A percentile compares a stretch with the other conserved stretches of the same genome.
phyloP scores from a whole-genome alignment of 192 early-diverging fungal species.

The Backusella psychrophila region DNA sequence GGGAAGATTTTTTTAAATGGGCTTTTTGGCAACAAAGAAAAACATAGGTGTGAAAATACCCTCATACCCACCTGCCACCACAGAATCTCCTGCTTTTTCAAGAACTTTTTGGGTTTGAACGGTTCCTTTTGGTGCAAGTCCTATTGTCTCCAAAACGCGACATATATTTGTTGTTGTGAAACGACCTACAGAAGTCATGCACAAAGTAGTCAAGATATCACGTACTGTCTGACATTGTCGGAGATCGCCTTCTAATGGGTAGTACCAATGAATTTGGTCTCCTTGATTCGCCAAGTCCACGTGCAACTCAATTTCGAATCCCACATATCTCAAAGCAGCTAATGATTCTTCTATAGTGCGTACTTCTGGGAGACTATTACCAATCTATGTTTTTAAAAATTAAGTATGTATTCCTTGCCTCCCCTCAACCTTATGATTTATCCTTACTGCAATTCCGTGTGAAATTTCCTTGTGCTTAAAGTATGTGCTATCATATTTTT shows the following conservation, averaged over 20 bases:
- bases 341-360: constrained; percentile 70
- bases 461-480: constrained; percentile 71
- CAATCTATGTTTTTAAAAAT: constrained; percentile 34
- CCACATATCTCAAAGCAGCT: constrained; percentile 76
- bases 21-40: constrained; percentile 75
- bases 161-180: constrained; percentile 78
- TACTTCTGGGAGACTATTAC: constrained; percentile 87
- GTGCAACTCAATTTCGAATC: constrained; percentile 77
- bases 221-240: constrained; percentile 46
- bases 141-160: constrained; percentile 73
- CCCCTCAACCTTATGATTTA: neutral
- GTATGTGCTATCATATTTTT: constrained; percentile 78
- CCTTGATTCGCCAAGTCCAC: constrained; percentile 61
- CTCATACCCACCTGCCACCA: constrained; percentile 73
- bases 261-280: constrained; percentile 81
- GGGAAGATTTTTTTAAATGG: constrained; percentile 18
- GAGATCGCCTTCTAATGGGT: constrained; percentile 70
- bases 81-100: constrained; percentile 73
- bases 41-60: constrained; percentile 96
- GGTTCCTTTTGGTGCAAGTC: constrained; percentile 84
- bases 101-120: constrained; percentile 80
- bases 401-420: neutral
- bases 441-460: constrained; percentile 69
- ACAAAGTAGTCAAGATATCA: constrained; percentile 45
- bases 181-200: constrained; percentile 59